Evolutionary conservation across 768 basidiomycete genomes (phyloP).

Genomic region (Leccinum obscurum): DNA sequence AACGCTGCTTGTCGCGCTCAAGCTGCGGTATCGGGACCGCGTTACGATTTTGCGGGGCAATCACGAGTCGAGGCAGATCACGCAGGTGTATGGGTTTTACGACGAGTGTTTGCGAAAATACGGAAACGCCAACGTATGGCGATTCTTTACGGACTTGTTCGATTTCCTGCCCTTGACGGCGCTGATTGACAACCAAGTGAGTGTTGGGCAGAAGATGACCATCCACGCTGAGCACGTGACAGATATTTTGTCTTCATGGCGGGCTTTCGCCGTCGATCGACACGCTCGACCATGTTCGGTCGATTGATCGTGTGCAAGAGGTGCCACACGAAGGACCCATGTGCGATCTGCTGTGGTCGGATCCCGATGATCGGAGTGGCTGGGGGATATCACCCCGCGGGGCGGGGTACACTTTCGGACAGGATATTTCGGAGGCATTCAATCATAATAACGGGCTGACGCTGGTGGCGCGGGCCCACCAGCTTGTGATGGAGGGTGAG

Average conservation of each 20-base stretch:
- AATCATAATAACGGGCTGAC: constrained; percentile 99
- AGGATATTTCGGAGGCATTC: constrained; percentile 98
- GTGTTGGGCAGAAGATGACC: constrained; percentile 35
- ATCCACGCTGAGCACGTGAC: constrained; percentile 13
- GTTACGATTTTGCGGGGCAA: constrained; percentile 98
- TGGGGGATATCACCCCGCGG: constrained; percentile 99
- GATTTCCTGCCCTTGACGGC: constrained; percentile 97
- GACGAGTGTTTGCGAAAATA: constrained; percentile 99
- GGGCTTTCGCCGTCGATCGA: constrained; percentile 99
- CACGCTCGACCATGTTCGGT: constrained; percentile 98
- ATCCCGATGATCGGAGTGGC: constrained; percentile 98
- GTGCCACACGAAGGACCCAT: constrained; percentile 99
- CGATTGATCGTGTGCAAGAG: constrained; percentile 98
- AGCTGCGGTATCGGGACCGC: constrained; percentile 96
- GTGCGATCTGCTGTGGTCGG: constrained; percentile 99
- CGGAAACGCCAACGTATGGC: constrained; percentile 99
- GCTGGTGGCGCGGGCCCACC: constrained; percentile 91
- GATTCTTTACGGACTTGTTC: constrained; percentile 98
- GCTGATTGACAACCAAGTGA: constrained; percentile 97
- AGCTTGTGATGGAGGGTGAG: constrained; percentile 95
- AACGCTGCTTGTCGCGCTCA: constrained; percentile 93
- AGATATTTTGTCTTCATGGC: constrained; percentile 99
- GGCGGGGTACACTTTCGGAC: constrained; percentile 98
- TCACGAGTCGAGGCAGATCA: constrained; percentile 99
- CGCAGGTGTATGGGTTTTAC: constrained; percentile 99